phyloP scores from a whole-genome alignment of 139 green algal species.

The Volvox reticuliferus region DNA sequence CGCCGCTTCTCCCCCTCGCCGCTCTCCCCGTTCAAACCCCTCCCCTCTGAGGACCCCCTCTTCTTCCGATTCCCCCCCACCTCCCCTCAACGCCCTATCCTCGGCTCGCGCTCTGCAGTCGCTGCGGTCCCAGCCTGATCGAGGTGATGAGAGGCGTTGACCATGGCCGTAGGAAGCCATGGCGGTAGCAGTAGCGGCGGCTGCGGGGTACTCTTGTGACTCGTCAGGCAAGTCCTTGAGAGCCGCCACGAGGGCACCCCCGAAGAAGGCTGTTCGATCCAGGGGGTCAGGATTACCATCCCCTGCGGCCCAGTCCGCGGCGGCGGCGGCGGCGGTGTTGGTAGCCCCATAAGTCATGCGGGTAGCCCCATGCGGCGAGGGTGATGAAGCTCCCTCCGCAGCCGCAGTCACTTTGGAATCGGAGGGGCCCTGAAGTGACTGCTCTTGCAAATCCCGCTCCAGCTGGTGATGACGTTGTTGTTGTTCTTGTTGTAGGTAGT shows the following conservation, averaged over 20 bases:
- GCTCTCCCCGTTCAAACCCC: neutral
- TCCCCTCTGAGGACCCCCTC: neutral
- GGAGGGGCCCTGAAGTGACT: too few species aligned
- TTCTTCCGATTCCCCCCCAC: neutral
- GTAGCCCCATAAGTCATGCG: too few species aligned
- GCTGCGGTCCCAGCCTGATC: too few species aligned
- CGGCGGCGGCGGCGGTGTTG: neutral
- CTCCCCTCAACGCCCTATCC: too few species aligned
- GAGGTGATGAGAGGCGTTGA: too few species aligned
- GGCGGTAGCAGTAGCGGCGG: too few species aligned
- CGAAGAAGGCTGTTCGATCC: conserved; percentile 10
- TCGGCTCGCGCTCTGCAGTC: too few species aligned
- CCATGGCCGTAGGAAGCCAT: too few species aligned
- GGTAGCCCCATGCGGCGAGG: too few species aligned
- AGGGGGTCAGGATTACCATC: neutral
- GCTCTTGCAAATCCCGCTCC: neutral
- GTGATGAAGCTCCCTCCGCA: too few species aligned
- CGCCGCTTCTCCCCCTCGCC: neutral
- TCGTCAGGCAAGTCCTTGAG: neutral
- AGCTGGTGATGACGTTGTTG: neutral
- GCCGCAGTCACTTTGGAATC: too few species aligned
- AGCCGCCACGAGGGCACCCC: neutral
- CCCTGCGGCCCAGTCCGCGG: neutral
- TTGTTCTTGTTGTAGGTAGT: too few species aligned
- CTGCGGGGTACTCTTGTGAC: neutral